Conservation (phyloP, 257 asterid species). For the Penstemon barbatus region DNA sequence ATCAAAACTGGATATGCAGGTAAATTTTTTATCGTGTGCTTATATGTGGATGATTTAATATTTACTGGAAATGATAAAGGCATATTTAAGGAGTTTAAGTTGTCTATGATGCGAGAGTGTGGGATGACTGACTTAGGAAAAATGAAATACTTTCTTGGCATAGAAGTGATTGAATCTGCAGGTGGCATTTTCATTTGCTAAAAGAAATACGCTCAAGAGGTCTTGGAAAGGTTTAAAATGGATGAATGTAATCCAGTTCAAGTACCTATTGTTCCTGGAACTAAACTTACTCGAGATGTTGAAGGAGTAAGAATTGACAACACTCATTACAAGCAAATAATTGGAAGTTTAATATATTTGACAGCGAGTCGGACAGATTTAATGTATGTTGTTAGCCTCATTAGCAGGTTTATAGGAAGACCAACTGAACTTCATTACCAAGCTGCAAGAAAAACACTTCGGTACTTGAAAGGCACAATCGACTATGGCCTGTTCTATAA, state of each 20-base stretch:
- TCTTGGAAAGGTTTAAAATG: background rate
- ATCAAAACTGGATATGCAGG: background rate
- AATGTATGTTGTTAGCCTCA: no score
- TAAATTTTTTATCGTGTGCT: background rate
- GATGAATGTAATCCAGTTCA: background rate
- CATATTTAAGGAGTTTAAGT: background rate
- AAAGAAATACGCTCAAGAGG: conserved; percentile 2
- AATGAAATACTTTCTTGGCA: background rate
- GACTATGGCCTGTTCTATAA: no score
- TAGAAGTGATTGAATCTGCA: background rate
- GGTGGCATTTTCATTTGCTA: background rate
- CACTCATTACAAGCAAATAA: background rate
- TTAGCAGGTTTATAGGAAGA: no score
- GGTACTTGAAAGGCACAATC: no score
- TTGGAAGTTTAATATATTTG: background rate
- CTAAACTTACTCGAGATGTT: background rate
- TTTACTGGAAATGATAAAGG: background rate
- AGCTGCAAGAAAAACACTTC: no score
- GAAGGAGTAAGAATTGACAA: background rate
- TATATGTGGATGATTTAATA: conserved; percentile 6
- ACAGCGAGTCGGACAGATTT: background rate
- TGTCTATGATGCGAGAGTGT: background rate
- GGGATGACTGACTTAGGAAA: background rate
- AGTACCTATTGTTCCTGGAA: background rate
- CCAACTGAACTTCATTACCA: no score